Conservation (phyloP, 164 flowering plant species). For the Sedum album region DNA sequence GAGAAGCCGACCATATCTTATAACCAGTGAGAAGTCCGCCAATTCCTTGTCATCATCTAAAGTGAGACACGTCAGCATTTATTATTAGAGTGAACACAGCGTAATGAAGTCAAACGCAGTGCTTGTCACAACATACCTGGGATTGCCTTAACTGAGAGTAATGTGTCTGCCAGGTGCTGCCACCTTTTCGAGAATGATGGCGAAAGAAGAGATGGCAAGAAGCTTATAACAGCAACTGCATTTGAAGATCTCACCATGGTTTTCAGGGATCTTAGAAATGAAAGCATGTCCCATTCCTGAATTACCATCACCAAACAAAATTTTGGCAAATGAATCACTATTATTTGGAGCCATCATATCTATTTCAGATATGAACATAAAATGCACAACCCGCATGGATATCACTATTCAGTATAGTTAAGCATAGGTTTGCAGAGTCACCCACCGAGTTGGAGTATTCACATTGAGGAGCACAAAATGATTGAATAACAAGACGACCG, state of each 20-base stretch:
- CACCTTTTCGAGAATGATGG: slow-evolving; percentile 63
- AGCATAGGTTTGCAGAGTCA: slow-evolving; percentile 4
- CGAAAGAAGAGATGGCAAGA: slow-evolving; percentile 74
- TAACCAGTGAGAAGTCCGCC: too few species aligned
- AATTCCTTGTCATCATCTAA: too few species aligned
- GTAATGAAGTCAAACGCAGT: neutral
- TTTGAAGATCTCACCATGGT: slow-evolving; percentile 56
- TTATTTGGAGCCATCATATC: too few species aligned
- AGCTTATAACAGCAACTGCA: slow-evolving; percentile 78
- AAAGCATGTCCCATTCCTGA: slow-evolving; percentile 94
- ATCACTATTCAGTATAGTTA: neutral
- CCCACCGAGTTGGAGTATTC: slow-evolving; percentile 55
- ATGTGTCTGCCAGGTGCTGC: slow-evolving; percentile 95
- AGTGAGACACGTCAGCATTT: neutral
- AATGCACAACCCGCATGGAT: too few species aligned
- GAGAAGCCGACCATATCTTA: slow-evolving; percentile 90
- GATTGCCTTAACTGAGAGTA: slow-evolving; percentile 60
- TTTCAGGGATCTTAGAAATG: slow-evolving; percentile 72
- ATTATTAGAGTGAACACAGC: neutral
- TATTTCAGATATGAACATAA: too few species aligned
- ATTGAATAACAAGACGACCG: slow-evolving; percentile 86
- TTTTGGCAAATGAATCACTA: too few species aligned
- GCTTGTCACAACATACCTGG: slow-evolving; percentile 38
- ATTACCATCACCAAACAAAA: slow-evolving; percentile 8
- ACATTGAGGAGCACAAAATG: slow-evolving; percentile 88